Evolutionary conservation across 2,329 filamentous ascomycete genomes (phyloP).

Genomic region (Cercospora citrullina): DNA sequence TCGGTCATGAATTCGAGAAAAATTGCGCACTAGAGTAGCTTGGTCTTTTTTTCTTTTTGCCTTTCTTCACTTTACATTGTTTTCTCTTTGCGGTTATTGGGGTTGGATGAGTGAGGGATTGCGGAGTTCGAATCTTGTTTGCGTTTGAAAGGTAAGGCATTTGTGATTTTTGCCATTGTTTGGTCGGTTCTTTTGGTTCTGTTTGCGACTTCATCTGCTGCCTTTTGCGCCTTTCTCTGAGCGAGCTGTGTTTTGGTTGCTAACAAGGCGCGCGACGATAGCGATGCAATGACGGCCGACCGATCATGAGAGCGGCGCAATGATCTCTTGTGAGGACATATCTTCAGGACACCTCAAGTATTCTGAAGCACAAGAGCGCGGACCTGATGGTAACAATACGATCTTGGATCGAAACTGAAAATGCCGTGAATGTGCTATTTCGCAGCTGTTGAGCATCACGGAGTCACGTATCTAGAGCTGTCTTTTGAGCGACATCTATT

Average conservation of each 20-base stretch:
- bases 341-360: too few species aligned
- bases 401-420: too few species aligned
- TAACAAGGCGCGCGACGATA: neutral
- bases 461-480: neutral
- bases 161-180: neutral
- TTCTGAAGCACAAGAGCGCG: too few species aligned
- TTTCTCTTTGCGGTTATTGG: neutral
- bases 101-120: neutral
- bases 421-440: neutral
- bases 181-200: neutral
- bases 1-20: neutral
- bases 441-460: neutral
- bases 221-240: neutral
- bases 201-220: neutral
- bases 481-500: neutral
- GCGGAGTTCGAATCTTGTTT: neutral
- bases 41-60: neutral
- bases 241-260: neutral
- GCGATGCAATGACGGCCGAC: neutral
- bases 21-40: neutral
- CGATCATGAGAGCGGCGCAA: neutral
- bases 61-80: neutral
- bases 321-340: too few species aligned
- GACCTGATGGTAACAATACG: too few species aligned
- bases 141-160: neutral